These are phyloP conservation scores for Penicillium robsamsonii DNA, from an alignment of 495 filamentous ascomycete species.

Conservation along the genomic window DNA sequence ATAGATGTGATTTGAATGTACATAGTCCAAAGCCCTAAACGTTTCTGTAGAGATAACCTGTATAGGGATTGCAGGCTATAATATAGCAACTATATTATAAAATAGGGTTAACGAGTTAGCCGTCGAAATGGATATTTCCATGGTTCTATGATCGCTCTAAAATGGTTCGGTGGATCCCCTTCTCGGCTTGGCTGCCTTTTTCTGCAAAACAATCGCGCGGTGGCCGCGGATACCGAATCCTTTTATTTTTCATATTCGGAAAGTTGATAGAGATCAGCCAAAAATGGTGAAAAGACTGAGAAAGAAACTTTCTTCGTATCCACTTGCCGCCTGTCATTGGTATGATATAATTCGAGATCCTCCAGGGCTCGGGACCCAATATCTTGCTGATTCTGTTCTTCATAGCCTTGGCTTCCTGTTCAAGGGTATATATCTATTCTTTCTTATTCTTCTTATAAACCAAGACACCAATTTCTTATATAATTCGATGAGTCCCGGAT, in stretches of 20 bases:
- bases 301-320: not conserved
- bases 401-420: not conserved
- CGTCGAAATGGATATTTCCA: not conserved
- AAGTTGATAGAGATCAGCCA: not conserved
- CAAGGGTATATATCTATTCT: not conserved
- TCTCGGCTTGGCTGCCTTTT: slow-evolving; percentile 28
- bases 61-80: no score
- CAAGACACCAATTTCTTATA: not conserved
- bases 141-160: not conserved
- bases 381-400: not conserved
- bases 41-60: no score
- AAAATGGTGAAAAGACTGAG: not conserved
- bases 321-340: not conserved
- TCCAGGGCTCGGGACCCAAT: not conserved
- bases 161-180: slow-evolving; percentile 17
- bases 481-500: not conserved
- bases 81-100: no score
- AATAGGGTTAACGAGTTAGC: no score
- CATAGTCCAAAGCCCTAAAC: no score
- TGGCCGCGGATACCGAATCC: slow-evolving; percentile 12
- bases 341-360: not conserved
- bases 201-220: slow-evolving; percentile 17
- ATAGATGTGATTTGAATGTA: no score
- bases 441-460: not conserved
- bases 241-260: not conserved